A percentile compares a stretch with the other conserved stretches of the same genome.
These are phyloP conservation scores for Suillus clintonianus DNA, from an alignment of 768 basidiomycete genomes.

Conservation along the genomic window DNA sequence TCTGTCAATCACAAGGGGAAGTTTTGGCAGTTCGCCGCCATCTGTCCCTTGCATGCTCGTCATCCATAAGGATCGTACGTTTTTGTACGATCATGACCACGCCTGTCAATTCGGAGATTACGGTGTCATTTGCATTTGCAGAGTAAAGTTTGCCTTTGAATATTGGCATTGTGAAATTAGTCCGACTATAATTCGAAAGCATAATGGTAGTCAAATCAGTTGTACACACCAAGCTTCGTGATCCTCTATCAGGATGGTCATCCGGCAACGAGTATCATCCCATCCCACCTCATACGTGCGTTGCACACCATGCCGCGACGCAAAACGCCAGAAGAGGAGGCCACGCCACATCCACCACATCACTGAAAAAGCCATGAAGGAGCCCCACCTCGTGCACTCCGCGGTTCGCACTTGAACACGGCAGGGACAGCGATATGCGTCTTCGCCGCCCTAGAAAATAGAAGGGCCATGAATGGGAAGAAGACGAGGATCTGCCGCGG, in stretches of 20 bases:
- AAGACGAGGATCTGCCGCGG: conserved; percentile 16
- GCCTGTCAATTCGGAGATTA: conserved; percentile 1
- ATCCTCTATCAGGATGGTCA: neutral
- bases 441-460: conserved; percentile 23
- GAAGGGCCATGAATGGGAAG: conserved; percentile 27
- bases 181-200: neutral
- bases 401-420: conserved; percentile 11
- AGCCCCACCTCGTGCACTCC: conserved; percentile 22
- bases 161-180: neutral
- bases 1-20: neutral
- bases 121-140: neutral
- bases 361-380: conserved; percentile 30
- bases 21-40: neutral
- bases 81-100: neutral
- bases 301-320: conserved; percentile 35
- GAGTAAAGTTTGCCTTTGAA: neutral
- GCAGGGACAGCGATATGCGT: conserved; percentile 24
- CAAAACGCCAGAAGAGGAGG: conserved; percentile 34
- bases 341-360: conserved; percentile 39
- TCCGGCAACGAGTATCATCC: neutral
- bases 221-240: neutral
- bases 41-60: neutral
- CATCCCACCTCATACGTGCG: conserved; percentile 19
- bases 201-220: neutral
- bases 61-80: neutral